Evolutionary conservation across 2,329 filamentous ascomycete genomes (phyloP), one percentile per base, ranked within the genome.

Genomic region (Nemania abortiva): DNA sequence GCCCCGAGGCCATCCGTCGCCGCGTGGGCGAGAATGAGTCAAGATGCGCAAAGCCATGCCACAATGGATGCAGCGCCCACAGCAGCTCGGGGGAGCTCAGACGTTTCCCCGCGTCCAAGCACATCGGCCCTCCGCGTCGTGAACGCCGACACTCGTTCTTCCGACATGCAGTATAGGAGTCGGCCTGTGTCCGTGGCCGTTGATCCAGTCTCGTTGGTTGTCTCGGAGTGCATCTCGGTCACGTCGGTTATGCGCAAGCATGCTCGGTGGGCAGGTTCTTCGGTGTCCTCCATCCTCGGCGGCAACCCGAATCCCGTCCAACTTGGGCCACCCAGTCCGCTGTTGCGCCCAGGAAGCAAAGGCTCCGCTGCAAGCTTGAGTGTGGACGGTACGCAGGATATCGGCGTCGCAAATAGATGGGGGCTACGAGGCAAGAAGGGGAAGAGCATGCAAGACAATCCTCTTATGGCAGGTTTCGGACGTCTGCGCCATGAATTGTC

Each of bases 211-310:
- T 95, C 94, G 57, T 85, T 99, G 76, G 94, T 99, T 73, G 97
- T 97, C 72, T 97, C 95, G 82, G 96, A 99, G 90, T 99, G 96
- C 82, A 98, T 98, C 79, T 95, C 95, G 54, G 95, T 99, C 83
- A 98, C 96, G 15, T 98, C 95, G 71, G 94, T 95, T 70, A 98
- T 99, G 88, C 95, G 97, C 78, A 99, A 99, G 84, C 92, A 98
- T 88, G 92, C 94, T 72, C 92, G 96, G 73, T 98, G 95, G 86
- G 94, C 94, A 56, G 95, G 98, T 80, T 97, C 95, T 13, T 98
- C 95, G 5, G 96, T 99, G 53, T 94, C 96, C 45, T 95, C 95
- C 62, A 99, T 99, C 70, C 86, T 99, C 37, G 96, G 96, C 59
- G 94, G 94, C 72, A 88, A 85, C 71, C 89, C 88, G 29, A 90